A percentile compares a stretch with the other conserved stretches of the same genome.
These are phyloP conservation scores for Fusarium hostae DNA, from an alignment of 2,329 filamentous ascomycete species.

Conservation along the genomic window DNA sequence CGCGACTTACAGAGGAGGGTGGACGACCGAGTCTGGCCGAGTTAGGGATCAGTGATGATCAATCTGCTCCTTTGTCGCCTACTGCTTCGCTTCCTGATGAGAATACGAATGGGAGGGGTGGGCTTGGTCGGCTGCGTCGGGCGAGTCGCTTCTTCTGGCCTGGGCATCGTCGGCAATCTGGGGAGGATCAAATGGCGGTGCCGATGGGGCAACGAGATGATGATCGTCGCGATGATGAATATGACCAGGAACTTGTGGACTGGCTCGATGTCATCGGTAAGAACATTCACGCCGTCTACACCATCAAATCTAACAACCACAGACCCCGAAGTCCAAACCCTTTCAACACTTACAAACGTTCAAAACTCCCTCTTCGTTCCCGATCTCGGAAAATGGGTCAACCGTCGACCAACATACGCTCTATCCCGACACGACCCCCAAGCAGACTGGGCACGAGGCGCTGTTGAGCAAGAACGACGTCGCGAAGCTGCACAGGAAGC, in stretches of 20 bases:
- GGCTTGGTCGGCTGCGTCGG: constrained; percentile 26
- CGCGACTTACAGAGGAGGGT: constrained; percentile 55
- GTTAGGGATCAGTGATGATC: constrained; percentile 39
- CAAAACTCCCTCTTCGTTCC: constrained; percentile 91
- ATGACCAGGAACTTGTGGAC: constrained; percentile 53
- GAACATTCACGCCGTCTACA: not conserved
- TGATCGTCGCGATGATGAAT: constrained; percentile 46
- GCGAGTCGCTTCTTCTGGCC: constrained; percentile 47
- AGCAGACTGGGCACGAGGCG: constrained; percentile 39
- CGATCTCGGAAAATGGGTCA: constrained; percentile 79
- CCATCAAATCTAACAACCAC: constrained; percentile 3
- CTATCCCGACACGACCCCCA: constrained; percentile 63
- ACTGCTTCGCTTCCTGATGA: constrained; percentile 44
- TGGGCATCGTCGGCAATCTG: constrained; percentile 21
- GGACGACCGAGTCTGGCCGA: constrained; percentile 51
- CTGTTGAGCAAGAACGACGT: constrained; percentile 32
- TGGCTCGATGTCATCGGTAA: constrained; percentile 55
- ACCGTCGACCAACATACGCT: constrained; percentile 82
- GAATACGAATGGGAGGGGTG: constrained; percentile 8
- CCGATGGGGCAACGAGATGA: constrained; percentile 23
- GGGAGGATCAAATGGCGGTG: not conserved
- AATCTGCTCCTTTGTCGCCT: constrained; percentile 40
- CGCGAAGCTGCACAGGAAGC: constrained; percentile 22
- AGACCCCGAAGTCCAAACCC: constrained; percentile 86
- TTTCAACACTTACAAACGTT: constrained; percentile 87